Evolutionary conservation across 1,284 basidiomycete species (phyloP).

Genomic region (Apiotrichum siamense): DNA sequence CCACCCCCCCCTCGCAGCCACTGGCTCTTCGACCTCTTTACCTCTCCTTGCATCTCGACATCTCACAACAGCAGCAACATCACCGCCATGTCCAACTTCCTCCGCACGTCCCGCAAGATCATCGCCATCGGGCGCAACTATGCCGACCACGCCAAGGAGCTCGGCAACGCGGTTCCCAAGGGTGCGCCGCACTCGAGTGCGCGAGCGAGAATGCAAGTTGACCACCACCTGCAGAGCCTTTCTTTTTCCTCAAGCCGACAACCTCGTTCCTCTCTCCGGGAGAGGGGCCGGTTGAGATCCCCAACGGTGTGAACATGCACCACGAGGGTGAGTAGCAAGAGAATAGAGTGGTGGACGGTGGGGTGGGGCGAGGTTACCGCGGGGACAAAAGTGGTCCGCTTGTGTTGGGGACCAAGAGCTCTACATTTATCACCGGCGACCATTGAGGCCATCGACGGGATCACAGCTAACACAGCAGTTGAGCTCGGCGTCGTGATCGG

Average conservation of each 20-base stretch:
- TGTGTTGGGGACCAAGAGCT: too few relatives aligned
- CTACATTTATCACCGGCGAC: too few relatives aligned
- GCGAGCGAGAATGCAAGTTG: too few relatives aligned
- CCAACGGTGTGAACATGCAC: conserved; percentile 73
- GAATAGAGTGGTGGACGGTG: background rate
- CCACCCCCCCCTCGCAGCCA: background rate
- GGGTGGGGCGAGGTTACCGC: too few relatives aligned
- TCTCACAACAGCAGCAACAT: background rate
- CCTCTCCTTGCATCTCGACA: too few relatives aligned
- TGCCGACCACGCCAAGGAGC: conserved; percentile 79
- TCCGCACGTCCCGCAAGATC: conserved; percentile 56
- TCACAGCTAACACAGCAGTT: conserved; percentile 54
- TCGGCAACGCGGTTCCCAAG: conserved; percentile 81
- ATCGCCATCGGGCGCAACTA: conserved; percentile 71
- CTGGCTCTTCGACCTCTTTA: too few relatives aligned
- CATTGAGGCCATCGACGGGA: too few relatives aligned
- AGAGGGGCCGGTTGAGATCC: conserved; percentile 68
- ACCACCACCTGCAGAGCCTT: conserved; percentile 60
- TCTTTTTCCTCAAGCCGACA: conserved; percentile 98
- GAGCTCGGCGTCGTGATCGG: conserved; percentile 96
- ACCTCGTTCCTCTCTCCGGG: conserved; percentile 75
- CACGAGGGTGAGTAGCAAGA: conserved; percentile 66
- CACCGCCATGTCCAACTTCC: conserved; percentile 37
- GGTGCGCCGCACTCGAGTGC: conserved; percentile 21
- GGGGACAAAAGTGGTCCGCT: too few relatives aligned